Evolutionary conservation across 2,329 filamentous ascomycete species (phyloP).

Genomic region (Stagonosporopsis rhizophila): DNA sequence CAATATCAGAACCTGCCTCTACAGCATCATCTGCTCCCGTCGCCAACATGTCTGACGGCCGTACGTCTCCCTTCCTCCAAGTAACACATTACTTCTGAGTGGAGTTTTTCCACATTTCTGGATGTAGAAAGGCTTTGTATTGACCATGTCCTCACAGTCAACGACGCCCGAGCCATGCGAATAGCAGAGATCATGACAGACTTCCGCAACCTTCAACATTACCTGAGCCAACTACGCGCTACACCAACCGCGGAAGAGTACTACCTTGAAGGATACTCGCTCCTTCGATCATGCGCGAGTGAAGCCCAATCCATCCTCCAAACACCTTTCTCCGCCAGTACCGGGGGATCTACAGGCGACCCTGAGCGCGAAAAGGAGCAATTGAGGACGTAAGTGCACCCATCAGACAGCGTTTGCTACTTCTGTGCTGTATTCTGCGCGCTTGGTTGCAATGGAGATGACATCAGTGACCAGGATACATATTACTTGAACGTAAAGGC

Average conservation of each 20-base stretch:
- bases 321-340: slow-evolving; percentile 58
- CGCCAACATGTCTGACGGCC: slow-evolving; percentile 62
- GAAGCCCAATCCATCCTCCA: slow-evolving; percentile 63
- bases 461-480: slow-evolving; percentile 3
- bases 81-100: too few relatives aligned
- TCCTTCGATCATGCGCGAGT: slow-evolving; percentile 63
- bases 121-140: neutral
- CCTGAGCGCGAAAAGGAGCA: slow-evolving; percentile 64
- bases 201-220: slow-evolving; percentile 66
- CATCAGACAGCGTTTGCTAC: neutral
- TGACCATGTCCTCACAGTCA: slow-evolving; percentile 56
- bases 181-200: slow-evolving; percentile 70
- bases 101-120: neutral
- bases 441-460: neutral
- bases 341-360: slow-evolving; percentile 53
- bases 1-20: slow-evolving; percentile 5
- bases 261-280: slow-evolving; percentile 64
- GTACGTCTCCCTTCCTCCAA: slow-evolving; percentile 51
- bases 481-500: slow-evolving; percentile 14
- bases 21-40: neutral
- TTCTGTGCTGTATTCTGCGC: neutral
- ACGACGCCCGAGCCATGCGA: slow-evolving; percentile 68
- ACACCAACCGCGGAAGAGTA: slow-evolving; percentile 62
- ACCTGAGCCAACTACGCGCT: slow-evolving; percentile 63
- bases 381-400: slow-evolving; percentile 59